Evolutionary conservation across 352 stramenopile species (phyloP).

Genomic region (Phytopythium chamaehyphon): DNA sequence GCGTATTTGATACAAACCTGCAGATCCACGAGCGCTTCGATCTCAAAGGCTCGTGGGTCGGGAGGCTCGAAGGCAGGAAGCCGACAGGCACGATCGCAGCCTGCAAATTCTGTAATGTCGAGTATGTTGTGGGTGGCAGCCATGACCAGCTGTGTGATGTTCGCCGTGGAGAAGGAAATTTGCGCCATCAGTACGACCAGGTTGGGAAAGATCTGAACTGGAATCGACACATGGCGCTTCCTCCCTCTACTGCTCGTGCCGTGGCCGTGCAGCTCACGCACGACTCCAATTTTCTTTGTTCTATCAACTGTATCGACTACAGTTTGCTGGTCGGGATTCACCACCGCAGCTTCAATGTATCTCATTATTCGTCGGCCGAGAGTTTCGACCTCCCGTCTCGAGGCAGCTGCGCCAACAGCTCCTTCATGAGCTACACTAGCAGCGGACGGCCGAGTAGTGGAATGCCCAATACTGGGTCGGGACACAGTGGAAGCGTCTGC

Average conservation of each 20-base stretch:
- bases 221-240: slow-evolving; percentile 77
- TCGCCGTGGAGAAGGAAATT: slow-evolving; percentile 51
- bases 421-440: slow-evolving; percentile 23
- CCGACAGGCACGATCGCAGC: slow-evolving; percentile 57
- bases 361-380: slow-evolving; percentile 58
- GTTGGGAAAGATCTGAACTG: slow-evolving; percentile 83
- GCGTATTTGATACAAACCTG: slow-evolving; percentile 71
- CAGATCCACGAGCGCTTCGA: slow-evolving; percentile 83
- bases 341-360: slow-evolving; percentile 84
- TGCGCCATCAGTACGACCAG: slow-evolving; percentile 76
- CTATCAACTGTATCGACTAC: slow-evolving; percentile 95
- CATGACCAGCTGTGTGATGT: slow-evolving; percentile 70
- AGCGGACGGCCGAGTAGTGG: slow-evolving; percentile 21
- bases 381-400: slow-evolving; percentile 31
- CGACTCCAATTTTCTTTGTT: slow-evolving; percentile 89
- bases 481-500: slow-evolving; percentile 3
- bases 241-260: slow-evolving; percentile 38
- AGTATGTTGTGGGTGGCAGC: slow-evolving; percentile 64
- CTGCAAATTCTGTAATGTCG: slow-evolving; percentile 70
- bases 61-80: slow-evolving; percentile 65
- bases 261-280: slow-evolving; percentile 70
- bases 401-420: slow-evolving; percentile 19
- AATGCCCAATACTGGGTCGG: not conserved
- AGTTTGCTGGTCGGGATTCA: slow-evolving; percentile 93
- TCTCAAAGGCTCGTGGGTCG: slow-evolving; percentile 85